Evolutionary conservation across 2,329 filamentous ascomycete species (phyloP), one percentile per base, ranked within the genome.

Genomic region (Alternaria longipes): DNA sequence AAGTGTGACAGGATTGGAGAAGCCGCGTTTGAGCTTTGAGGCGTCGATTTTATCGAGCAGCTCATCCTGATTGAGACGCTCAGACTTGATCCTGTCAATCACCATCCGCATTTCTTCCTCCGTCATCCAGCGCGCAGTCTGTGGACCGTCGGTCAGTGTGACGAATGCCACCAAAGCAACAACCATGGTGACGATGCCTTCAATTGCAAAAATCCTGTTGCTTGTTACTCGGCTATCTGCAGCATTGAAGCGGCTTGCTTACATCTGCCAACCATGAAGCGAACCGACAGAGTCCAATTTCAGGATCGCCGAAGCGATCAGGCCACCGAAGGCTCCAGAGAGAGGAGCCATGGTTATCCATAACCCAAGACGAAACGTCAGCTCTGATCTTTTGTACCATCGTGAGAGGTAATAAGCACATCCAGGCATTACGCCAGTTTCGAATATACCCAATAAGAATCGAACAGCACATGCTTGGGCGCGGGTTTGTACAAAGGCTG

Each of bases 331-430:
- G 0, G 89, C 89, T 2, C 89, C 89, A 0, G 89, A 88, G 0
- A 91, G 80, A 0, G 89, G 88, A 0, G 88, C 85, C 84, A 87
- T 89, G 52, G 89, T 85, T 58, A 91, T 85, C 74, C 90, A 91
- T 1, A 90, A 78, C 0, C 86, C 85, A 2, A 91, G 79, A 0
- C 89, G 83, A 71, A 90, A 90, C 0, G 86, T 84, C 9, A 91
- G 78, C 74, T 91, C 89, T 54, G 83, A 84, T 34, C 86, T 82
- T n/a, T 87, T 82, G 68, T 91, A 91, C 89, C 89, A 91, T 54
- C 89, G 81, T 0, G 86, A 89, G 4, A 91, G 79, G 67, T 91
- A 91, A 75, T 91, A 92, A 0, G 89, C 88, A 40, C 90, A 89
- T 0, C 89, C 90, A 0, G 90, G 90, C 58, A 91, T 78, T 83